Evolutionary conservation across 1,284 basidiomycete species (phyloP).

Genomic region (Pyrrhoderma lamaoense): DNA sequence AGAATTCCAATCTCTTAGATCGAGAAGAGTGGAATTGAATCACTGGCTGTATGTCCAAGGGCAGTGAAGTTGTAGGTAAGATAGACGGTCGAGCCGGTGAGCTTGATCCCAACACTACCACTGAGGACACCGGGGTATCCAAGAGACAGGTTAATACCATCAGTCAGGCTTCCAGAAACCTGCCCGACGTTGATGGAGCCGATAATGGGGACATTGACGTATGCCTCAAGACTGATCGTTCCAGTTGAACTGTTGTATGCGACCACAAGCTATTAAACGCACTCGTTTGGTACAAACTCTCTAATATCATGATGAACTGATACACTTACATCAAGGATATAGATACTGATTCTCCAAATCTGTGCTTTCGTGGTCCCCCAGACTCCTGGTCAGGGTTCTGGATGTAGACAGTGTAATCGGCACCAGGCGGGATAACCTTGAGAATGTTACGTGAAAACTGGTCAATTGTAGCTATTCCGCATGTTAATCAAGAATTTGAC

Average conservation of each 20-base stretch:
- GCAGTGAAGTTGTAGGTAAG: slow-evolving; percentile 1
- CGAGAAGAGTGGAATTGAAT: too few relatives aligned
- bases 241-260: background rate
- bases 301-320: too few relatives aligned
- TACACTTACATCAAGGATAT: background rate
- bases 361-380: background rate
- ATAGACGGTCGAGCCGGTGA: background rate
- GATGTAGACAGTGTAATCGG: background rate
- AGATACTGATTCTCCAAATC: background rate
- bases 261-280: background rate
- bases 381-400: background rate
- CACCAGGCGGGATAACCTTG: background rate
- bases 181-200: background rate
- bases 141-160: background rate
- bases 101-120: background rate
- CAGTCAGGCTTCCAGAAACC: background rate
- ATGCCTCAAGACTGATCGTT: background rate
- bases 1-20: too few relatives aligned
- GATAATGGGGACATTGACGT: background rate
- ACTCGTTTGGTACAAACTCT: too few relatives aligned
- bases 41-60: background rate
- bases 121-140: background rate
- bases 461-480: too few relatives aligned
- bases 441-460: background rate
- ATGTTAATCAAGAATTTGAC: too few relatives aligned